Percentiles rank a stretch among this genome's conserved stretches.
phyloP scores from a whole-genome alignment of 2,329 filamentous ascomycete genomes.

The Neoscytalidium dimidiatum region DNA sequence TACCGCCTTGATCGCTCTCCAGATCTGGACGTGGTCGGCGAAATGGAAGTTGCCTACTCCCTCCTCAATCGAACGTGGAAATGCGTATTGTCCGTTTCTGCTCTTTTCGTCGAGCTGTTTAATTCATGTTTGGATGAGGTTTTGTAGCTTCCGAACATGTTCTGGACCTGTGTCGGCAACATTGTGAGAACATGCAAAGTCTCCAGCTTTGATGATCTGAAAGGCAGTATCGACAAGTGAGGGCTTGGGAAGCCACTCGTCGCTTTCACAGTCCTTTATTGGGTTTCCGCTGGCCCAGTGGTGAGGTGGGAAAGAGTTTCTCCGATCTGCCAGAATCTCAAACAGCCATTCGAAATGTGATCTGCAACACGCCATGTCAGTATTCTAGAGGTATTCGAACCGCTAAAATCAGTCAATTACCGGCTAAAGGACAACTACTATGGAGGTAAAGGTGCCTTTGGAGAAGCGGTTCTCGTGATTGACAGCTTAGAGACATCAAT shows the following conservation, averaged over 20 bases:
- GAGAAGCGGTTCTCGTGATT: too few relatives aligned
- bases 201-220: neutral
- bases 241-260: neutral
- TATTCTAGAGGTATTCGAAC: too few relatives aligned
- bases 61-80: neutral
- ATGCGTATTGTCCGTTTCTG: neutral
- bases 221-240: neutral
- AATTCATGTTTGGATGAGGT: neutral
- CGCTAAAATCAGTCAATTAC: too few relatives aligned
- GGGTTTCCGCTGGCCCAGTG: too few relatives aligned
- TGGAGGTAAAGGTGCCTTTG: too few relatives aligned
- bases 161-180: neutral
- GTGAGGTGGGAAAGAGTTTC: too few relatives aligned
- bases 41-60: neutral
- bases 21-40: conserved; percentile 10
- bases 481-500: too few relatives aligned
- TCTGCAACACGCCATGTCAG: too few relatives aligned
- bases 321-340: too few relatives aligned
- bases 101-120: neutral
- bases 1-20: neutral
- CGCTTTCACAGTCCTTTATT: neutral
- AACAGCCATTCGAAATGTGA: too few relatives aligned
- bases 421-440: too few relatives aligned
- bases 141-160: neutral
- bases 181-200: neutral